A percentile compares a stretch with the other conserved stretches of the same genome.
Evolutionary conservation across 2,329 filamentous ascomycete genomes (phyloP).

Genomic region (Phyllosticta citrichinensis): DNA sequence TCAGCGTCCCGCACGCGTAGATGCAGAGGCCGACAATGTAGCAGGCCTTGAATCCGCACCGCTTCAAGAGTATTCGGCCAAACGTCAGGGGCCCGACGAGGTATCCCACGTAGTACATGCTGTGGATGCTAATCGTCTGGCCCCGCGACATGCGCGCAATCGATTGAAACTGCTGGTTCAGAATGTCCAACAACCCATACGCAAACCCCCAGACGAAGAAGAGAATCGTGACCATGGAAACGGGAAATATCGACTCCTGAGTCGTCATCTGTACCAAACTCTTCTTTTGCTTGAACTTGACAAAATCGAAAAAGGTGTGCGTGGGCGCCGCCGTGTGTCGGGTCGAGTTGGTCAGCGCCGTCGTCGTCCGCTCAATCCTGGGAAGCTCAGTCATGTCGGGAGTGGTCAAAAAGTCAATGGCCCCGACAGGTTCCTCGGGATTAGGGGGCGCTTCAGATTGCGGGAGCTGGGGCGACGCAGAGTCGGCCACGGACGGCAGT

Average conservation of each 20-base stretch:
- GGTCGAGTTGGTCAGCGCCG: slow-evolving; percentile 28
- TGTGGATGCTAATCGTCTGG: slow-evolving; percentile 58
- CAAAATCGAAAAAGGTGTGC: slow-evolving; percentile 63
- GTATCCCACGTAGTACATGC: slow-evolving; percentile 63
- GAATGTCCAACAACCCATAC: slow-evolving; percentile 73
- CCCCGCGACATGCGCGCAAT: slow-evolving; percentile 52
- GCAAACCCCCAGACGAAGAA: slow-evolving; percentile 89
- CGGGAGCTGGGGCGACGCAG: neutral
- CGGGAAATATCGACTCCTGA: slow-evolving; percentile 59
- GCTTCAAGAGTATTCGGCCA: slow-evolving; percentile 47
- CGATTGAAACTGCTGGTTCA: slow-evolving; percentile 61
- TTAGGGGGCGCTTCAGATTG: slow-evolving; percentile 10
- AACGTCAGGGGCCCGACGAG: slow-evolving; percentile 59
- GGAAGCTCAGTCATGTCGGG: slow-evolving; percentile 33
- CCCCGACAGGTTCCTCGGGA: slow-evolving; percentile 26
- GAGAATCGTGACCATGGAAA: slow-evolving; percentile 64
- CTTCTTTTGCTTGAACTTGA: slow-evolving; percentile 55
- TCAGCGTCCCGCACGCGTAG: slow-evolving; percentile 51
- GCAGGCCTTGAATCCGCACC: slow-evolving; percentile 53
- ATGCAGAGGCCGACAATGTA: slow-evolving; percentile 51
- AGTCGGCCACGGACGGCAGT: slow-evolving; percentile 7
- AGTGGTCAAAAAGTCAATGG: slow-evolving; percentile 46
- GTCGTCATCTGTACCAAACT: slow-evolving; percentile 58
- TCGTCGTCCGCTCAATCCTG: slow-evolving; percentile 23
- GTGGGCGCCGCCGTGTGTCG: slow-evolving; percentile 23